Evolutionary conservation across 768 basidiomycete genomes (phyloP).

Genomic region (Clavulina sp.): DNA sequence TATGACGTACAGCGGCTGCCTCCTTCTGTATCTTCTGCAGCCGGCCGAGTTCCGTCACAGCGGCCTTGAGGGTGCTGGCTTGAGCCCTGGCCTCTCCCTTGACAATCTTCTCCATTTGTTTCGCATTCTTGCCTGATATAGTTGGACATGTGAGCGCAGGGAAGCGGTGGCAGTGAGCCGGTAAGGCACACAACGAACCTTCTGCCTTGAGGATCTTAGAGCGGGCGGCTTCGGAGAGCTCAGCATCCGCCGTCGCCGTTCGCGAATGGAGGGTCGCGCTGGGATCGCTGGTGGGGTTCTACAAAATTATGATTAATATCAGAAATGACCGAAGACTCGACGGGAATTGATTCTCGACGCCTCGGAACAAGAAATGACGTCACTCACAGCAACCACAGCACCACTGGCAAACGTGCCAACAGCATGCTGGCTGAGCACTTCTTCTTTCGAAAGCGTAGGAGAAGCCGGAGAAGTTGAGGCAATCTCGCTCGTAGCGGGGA

Average conservation of each 20-base stretch:
- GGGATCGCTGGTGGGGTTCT: not conserved
- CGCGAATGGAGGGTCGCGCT: not conserved
- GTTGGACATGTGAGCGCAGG: not conserved
- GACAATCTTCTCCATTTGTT: constrained; percentile 49
- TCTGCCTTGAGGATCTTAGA: not conserved
- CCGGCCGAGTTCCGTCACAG: constrained; percentile 45
- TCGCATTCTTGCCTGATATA: constrained; percentile 41
- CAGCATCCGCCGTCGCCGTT: not conserved
- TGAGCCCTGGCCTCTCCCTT: constrained; percentile 52
- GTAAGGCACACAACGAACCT: not conserved
- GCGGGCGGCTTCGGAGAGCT: not conserved
- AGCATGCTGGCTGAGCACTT: too few species aligned
- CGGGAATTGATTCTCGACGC: not conserved
- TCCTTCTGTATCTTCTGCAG: constrained; percentile 55
- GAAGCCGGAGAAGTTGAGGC: too few species aligned
- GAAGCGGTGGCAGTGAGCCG: not conserved
- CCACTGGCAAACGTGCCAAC: not conserved
- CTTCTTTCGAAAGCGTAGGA: too few species aligned
- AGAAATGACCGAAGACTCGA: too few species aligned
- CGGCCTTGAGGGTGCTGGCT: constrained; percentile 38
- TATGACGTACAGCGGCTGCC: constrained; percentile 33
- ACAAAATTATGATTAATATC: too few species aligned
- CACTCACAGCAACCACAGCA: not conserved
- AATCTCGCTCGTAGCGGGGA: too few species aligned
- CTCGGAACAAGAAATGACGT: not conserved